These are phyloP conservation scores for Fusarium denticulatum DNA, from an alignment of 2,329 filamentous ascomycete genomes.

Conservation along the genomic window DNA sequence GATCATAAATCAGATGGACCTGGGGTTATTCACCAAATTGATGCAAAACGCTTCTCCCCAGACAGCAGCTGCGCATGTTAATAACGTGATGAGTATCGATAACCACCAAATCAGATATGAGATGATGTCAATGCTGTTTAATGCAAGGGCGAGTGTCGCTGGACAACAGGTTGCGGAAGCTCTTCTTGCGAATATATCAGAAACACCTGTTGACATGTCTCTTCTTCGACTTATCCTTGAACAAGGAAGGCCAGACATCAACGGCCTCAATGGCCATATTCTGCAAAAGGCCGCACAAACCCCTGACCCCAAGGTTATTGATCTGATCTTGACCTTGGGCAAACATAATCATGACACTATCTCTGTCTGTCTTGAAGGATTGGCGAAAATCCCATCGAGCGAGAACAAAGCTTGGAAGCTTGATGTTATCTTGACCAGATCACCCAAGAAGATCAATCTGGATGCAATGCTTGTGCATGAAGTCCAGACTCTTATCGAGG, in stretches of 20 bases:
- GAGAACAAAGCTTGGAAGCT: constrained; percentile 61
- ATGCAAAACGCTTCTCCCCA: constrained; percentile 58
- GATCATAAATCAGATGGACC: constrained; percentile 60
- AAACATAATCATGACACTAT: constrained; percentile 57
- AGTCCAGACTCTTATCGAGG: constrained; percentile 57
- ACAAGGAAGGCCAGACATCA: constrained; percentile 63
- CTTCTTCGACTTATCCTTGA: constrained; percentile 61
- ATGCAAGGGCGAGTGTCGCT: constrained; percentile 56
- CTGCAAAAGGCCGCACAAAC: constrained; percentile 54
- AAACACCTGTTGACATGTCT: constrained; percentile 60
- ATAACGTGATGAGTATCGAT: constrained; percentile 57
- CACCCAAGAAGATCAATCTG: constrained; percentile 55
- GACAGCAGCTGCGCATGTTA: constrained; percentile 59
- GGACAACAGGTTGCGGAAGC: constrained; percentile 55
- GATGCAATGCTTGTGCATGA: constrained; percentile 61
- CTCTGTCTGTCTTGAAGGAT: constrained; percentile 53
- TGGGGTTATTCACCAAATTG: constrained; percentile 56
- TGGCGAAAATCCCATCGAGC: constrained; percentile 56
- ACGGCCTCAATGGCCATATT: constrained; percentile 57
- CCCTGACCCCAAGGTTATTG: constrained; percentile 59
- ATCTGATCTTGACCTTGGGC: constrained; percentile 58
- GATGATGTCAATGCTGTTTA: constrained; percentile 59
- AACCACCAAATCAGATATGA: constrained; percentile 56
- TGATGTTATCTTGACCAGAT: constrained; percentile 56
- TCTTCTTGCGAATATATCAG: constrained; percentile 54